Conservation (phyloP, 2,329 filamentous ascomycete genomes). For the Fusarium sp. region DNA sequence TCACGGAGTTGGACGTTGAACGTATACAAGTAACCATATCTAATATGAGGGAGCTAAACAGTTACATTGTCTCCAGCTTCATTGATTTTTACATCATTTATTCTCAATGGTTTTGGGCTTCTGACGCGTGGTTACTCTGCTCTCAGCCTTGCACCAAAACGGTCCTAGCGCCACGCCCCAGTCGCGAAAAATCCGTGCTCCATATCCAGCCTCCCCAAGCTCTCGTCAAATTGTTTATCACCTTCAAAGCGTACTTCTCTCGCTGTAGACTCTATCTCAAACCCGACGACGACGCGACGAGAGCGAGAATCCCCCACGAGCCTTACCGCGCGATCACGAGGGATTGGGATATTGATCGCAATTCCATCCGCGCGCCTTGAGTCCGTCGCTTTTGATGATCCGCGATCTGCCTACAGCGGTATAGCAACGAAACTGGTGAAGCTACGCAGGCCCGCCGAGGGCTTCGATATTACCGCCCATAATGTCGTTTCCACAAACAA, state of each 20-base stretch:
- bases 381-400: slow-evolving; percentile 44
- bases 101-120: background rate
- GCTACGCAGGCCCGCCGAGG: slow-evolving; percentile 42
- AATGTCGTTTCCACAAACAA: slow-evolving; percentile 67
- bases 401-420: slow-evolving; percentile 36
- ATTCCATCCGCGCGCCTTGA: slow-evolving; percentile 23
- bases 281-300: slow-evolving; percentile 37
- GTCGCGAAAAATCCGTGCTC: slow-evolving; percentile 52
- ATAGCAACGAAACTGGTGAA: slow-evolving; percentile 45
- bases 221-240: slow-evolving; percentile 45
- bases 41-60: background rate
- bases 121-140: slow-evolving; percentile 33
- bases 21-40: fast-evolving
- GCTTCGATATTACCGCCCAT: slow-evolving; percentile 42
- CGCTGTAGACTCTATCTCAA: slow-evolving; percentile 30
- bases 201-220: slow-evolving; percentile 48
- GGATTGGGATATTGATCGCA: slow-evolving; percentile 15
- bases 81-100: background rate
- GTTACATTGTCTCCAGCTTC: background rate
- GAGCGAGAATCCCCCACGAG: slow-evolving; percentile 14
- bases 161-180: slow-evolving; percentile 47
- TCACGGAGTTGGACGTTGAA: no score
- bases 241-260: slow-evolving; percentile 33
- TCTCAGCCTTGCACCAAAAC: slow-evolving; percentile 48
- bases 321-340: slow-evolving; percentile 24